phyloP scores from a whole-genome alignment of 257 asterid species.

The Gentiana macrophylla region DNA sequence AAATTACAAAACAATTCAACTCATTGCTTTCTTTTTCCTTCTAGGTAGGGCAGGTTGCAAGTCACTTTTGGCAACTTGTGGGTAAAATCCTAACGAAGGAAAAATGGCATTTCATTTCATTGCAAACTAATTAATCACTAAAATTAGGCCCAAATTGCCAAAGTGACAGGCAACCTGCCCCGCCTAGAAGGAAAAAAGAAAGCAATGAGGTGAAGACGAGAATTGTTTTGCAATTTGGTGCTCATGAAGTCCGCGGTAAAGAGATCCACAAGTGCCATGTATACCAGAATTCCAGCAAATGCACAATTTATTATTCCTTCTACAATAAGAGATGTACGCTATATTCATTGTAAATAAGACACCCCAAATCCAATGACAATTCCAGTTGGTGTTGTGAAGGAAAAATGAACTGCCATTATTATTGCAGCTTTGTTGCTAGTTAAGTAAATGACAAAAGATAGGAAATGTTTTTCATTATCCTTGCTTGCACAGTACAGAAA shows the following conservation, averaged over 20 bases:
- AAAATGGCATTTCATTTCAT: too few species aligned
- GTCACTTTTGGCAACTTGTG: slow-evolving; percentile 73
- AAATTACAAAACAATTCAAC: slow-evolving; percentile 25
- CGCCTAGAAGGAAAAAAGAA: background rate
- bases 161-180: slow-evolving; percentile 42
- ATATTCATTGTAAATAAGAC: slow-evolving; percentile 30
- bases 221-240: slow-evolving; percentile 23
- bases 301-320: slow-evolving; percentile 43
- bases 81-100: too few species aligned
- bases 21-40: background rate
- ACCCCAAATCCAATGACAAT: slow-evolving; percentile 47
- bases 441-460: too few species aligned
- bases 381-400: slow-evolving; percentile 53
- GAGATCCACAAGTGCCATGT: slow-evolving; percentile 60
- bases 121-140: too few species aligned
- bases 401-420: slow-evolving; percentile 42
- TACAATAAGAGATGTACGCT: slow-evolving; percentile 44
- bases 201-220: background rate
- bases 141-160: slow-evolving; percentile 55
- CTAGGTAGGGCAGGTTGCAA: slow-evolving; percentile 18
- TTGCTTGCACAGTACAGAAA: too few species aligned
- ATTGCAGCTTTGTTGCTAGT: slow-evolving; percentile 13
- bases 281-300: slow-evolving; percentile 21
- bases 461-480: too few species aligned
- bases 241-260: slow-evolving; percentile 55